A percentile compares a stretch with the other conserved stretches of the same genome.
These are phyloP conservation scores for Debaryomycetaceae sp. DNA, from an alignment of 1,139 yeast species.

Conservation along the genomic window DNA sequence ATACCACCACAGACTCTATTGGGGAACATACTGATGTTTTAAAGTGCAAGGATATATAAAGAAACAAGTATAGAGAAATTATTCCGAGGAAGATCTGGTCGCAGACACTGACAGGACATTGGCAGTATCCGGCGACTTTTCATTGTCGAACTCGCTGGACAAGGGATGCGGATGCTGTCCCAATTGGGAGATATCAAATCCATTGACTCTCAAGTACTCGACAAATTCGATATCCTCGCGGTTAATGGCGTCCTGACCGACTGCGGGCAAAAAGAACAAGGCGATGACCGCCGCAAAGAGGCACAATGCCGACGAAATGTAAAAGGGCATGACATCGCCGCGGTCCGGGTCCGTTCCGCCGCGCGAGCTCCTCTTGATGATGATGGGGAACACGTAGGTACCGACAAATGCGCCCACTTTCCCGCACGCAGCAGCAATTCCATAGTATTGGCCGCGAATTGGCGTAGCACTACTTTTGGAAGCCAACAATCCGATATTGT, in stretches of 20 bases:
- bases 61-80: too few relatives aligned
- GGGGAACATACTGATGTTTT: too few relatives aligned
- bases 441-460: constrained; percentile 83
- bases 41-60: too few relatives aligned
- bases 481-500: constrained; percentile 79
- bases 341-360: constrained; percentile 35
- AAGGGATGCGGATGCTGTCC: too few relatives aligned
- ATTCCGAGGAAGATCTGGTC: too few relatives aligned
- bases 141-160: too few relatives aligned
- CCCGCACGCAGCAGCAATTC: constrained; percentile 84
- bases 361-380: constrained; percentile 28
- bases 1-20: too few relatives aligned
- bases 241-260: constrained; percentile 74
- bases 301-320: constrained; percentile 69
- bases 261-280: constrained; percentile 63
- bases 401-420: constrained; percentile 92
- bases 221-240: constrained; percentile 67
- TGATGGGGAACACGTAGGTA: constrained; percentile 74
- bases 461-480: constrained; percentile 82
- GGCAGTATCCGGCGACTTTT: too few relatives aligned
- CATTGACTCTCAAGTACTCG: constrained; percentile 47
- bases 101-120: too few relatives aligned
- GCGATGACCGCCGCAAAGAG: constrained; percentile 61
- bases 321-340: constrained; percentile 71
- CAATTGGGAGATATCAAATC: constrained; percentile 44